A percentile compares a stretch with the other conserved stretches of the same genome.
Evolutionary conservation across 768 basidiomycete genomes (phyloP).

Genomic region (Podaxis sp.): DNA sequence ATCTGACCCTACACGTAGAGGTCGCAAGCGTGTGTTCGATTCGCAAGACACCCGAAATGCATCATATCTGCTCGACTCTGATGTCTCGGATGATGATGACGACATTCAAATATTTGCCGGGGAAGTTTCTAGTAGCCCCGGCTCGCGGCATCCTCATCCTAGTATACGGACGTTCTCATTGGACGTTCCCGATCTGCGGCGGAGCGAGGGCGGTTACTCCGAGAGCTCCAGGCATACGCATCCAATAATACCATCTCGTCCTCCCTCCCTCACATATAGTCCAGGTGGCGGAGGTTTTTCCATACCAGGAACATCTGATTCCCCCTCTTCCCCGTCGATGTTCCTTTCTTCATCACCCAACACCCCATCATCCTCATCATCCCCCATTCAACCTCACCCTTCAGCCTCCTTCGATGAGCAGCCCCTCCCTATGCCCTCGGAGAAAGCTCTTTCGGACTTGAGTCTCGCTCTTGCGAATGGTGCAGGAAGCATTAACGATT

Average conservation of each 20-base stretch:
- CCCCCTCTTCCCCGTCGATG: background rate
- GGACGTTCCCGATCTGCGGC: conserved; percentile 21
- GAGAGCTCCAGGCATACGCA: background rate
- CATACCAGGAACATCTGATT: background rate
- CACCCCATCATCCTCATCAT: background rate
- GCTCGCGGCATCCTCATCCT: conserved; percentile 22
- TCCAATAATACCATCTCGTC: background rate
- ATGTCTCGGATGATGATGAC: conserved; percentile 53
- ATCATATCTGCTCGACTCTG: conserved; percentile 22
- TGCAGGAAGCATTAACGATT: conserved; percentile 30
- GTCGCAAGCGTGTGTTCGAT: conserved; percentile 36
- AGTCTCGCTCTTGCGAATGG: conserved; percentile 29
- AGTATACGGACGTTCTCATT: conserved; percentile 45
- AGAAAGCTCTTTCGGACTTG: conserved; percentile 26
- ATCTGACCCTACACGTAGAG: conserved; percentile 20
- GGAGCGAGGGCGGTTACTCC: background rate
- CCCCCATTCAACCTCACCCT: background rate
- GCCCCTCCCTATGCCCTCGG: conserved; percentile 15
- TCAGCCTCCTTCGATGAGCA: conserved; percentile 34
- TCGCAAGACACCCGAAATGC: conserved; percentile 14
- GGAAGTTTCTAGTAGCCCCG: conserved; percentile 23
- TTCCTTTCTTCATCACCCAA: background rate
- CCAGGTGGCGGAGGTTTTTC: background rate
- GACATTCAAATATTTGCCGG: conserved; percentile 58
- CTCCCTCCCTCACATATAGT: background rate